phyloP scores from a whole-genome alignment of 768 basidiomycete genomes.

The Lactifluus subvellereus region DNA sequence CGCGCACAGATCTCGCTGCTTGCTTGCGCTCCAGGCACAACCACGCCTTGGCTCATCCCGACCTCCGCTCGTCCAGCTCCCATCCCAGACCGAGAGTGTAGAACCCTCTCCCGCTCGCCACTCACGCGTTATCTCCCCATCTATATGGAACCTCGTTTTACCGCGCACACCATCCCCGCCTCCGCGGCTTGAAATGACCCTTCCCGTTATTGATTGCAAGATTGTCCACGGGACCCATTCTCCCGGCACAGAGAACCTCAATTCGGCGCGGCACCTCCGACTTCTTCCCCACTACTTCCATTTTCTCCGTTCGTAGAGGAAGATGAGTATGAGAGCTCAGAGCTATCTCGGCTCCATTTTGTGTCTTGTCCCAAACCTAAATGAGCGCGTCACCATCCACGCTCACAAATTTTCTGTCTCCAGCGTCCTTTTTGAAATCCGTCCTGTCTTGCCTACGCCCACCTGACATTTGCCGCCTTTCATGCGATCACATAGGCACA shows the following conservation, averaged over 20 bases:
- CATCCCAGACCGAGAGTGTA: neutral
- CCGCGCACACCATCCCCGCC: slow-evolving; percentile 15
- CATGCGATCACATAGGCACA: neutral
- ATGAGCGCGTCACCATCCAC: slow-evolving; percentile 5
- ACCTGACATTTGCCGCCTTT: neutral
- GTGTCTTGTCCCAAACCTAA: slow-evolving; percentile 7
- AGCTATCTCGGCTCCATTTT: neutral
- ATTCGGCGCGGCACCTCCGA: slow-evolving; percentile 3
- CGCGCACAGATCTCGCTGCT: slow-evolving; percentile 21
- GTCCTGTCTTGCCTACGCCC: neutral
- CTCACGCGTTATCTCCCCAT: slow-evolving; percentile 10
- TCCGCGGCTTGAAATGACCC: slow-evolving; percentile 2
- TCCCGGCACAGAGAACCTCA: neutral
- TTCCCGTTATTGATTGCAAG: slow-evolving; percentile 11
- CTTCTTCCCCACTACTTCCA: slow-evolving; percentile 21
- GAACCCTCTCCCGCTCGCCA: slow-evolving; percentile 2
- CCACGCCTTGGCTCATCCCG: slow-evolving; percentile 18
- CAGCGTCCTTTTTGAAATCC: neutral
- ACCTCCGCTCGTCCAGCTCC: neutral
- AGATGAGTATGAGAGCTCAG: slow-evolving; percentile 4
- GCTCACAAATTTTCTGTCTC: neutral
- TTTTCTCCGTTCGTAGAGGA: slow-evolving; percentile 22
- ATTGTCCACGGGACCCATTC: neutral
- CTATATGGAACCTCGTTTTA: slow-evolving; percentile 16
- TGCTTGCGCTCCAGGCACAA: slow-evolving; percentile 7